A percentile compares a stretch with the other conserved stretches of the same genome.
These are phyloP conservation scores for Chaetomidium leptoderma DNA, from an alignment of 495 filamentous ascomycete genomes.

Conservation along the genomic window DNA sequence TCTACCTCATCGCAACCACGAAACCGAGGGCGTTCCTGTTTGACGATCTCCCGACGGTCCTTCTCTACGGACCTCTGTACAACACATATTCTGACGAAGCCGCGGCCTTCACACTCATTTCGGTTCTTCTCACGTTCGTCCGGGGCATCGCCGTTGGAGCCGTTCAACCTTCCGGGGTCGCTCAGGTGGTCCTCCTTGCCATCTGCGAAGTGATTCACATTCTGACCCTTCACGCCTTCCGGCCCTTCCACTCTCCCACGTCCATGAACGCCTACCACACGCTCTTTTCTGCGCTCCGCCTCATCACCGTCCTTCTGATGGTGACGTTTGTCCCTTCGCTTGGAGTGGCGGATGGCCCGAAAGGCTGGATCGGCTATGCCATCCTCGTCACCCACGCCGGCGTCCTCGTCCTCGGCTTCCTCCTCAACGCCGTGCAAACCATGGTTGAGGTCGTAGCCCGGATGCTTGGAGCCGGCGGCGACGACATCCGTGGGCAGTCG, in stretches of 20 bases:
- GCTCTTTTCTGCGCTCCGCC: conserved; percentile 72
- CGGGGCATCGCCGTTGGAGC: conserved; percentile 90
- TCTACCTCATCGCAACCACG: conserved; percentile 71
- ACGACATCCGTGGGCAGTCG: conserved; percentile 63
- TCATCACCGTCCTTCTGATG: conserved; percentile 76
- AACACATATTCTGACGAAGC: conserved; percentile 95
- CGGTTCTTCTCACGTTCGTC: conserved; percentile 74
- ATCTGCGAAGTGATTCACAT: conserved; percentile 91
- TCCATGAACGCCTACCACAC: conserved; percentile 98
- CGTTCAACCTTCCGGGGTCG: conserved; percentile 86
- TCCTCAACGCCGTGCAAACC: conserved; percentile 86
- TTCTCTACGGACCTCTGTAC: conserved; percentile 92
- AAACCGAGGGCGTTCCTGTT: conserved; percentile 82
- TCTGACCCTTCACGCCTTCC: conserved; percentile 82
- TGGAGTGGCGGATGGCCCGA: conserved; percentile 66
- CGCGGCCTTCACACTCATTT: conserved; percentile 76
- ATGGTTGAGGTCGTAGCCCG: conserved; percentile 81
- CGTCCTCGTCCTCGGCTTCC: conserved; percentile 89
- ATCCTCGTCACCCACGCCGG: conserved; percentile 83
- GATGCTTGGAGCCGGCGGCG: conserved; percentile 71
- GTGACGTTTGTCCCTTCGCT: conserved; percentile 83
- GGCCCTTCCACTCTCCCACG: conserved; percentile 82
- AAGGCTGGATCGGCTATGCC: conserved; percentile 92
- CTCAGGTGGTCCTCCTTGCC: conserved; percentile 84
- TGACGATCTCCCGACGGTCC: conserved; percentile 83